Conservation (phyloP, 108 stramenopile species). For the Poteriospumella lacustris region DNA sequence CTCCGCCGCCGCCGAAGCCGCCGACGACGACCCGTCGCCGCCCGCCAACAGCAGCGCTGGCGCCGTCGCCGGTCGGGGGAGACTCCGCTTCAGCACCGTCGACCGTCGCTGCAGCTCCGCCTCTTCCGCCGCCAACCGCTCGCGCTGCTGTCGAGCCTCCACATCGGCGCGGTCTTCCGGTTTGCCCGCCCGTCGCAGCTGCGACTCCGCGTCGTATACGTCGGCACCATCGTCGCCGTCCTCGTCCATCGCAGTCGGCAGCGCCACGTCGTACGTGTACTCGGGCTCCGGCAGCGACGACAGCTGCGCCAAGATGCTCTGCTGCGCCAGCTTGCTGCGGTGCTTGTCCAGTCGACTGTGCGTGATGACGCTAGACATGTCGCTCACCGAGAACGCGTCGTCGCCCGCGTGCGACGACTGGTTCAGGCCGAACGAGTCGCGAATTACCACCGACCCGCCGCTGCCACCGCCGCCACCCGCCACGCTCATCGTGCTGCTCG, state of each 20-base stretch:
- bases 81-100: conserved; percentile 36
- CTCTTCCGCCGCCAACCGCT: conserved; percentile 36
- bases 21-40: no score
- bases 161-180: conserved; percentile 35
- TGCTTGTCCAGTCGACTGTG: not conserved
- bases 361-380: conserved; percentile 62
- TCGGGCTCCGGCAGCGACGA: conserved; percentile 43
- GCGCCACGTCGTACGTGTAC: conserved; percentile 45
- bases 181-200: no score
- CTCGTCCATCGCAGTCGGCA: conserved; percentile 38
- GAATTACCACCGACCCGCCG: conserved; percentile 37
- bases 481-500: no score
- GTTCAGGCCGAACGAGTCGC: conserved; percentile 84
- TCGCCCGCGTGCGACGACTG: conserved; percentile 29
- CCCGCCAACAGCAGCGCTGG: not conserved
- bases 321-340: conserved; percentile 19
- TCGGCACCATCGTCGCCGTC: conserved; percentile 16
- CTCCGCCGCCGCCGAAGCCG: no score
- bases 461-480: conserved; percentile 34
- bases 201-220: no score
- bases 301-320: conserved; percentile 44
- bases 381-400: conserved; percentile 54
- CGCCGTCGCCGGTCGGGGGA: conserved; percentile 33
- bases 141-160: conserved; percentile 31
- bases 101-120: conserved; percentile 43